Conservation (phyloP, 164 flowering plant species). For the Chimonanthus salicifolius region DNA sequence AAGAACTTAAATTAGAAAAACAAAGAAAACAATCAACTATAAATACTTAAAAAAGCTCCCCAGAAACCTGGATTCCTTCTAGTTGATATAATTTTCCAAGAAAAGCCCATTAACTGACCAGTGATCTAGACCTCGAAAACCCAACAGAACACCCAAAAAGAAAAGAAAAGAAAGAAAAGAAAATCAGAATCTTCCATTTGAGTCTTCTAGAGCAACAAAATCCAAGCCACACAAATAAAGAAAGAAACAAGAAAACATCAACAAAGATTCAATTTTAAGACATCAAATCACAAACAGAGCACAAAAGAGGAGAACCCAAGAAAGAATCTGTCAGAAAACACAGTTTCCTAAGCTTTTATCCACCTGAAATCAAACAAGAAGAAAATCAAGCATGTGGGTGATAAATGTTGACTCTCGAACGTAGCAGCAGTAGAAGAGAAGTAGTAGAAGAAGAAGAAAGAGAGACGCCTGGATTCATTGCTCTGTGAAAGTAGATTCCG, state of each 20-base stretch:
- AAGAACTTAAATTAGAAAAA: background rate
- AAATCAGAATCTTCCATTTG: constrained; percentile 17
- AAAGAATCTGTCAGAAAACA: constrained; percentile 28
- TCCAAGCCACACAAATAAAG: constrained; percentile 12
- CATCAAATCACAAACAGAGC: constrained; percentile 23
- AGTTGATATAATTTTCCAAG: background rate
- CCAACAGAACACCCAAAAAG: background rate
- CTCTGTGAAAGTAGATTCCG: constrained; percentile 25
- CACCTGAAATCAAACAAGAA: constrained; percentile 20
- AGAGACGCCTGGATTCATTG: constrained; percentile 19
- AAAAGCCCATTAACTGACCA: constrained; percentile 8
- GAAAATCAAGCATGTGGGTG: constrained; percentile 26
- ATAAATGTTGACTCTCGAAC: constrained; percentile 16
- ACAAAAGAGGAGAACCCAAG: constrained; percentile 12
- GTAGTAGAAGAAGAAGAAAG: background rate
- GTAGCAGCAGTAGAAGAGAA: background rate
- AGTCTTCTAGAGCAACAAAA: constrained; percentile 14
- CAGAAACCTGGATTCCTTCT: background rate
- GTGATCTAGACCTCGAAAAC: constrained; percentile 10
- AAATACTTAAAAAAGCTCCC: background rate
- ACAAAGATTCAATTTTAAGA: background rate
- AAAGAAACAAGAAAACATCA: background rate
- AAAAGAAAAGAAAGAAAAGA: background rate
- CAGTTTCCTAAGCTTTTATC: constrained; percentile 12
- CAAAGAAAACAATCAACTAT: background rate